phyloP scores from a whole-genome alignment of 441 rosid species.

The Cnidoscolus chayamansa region DNA sequence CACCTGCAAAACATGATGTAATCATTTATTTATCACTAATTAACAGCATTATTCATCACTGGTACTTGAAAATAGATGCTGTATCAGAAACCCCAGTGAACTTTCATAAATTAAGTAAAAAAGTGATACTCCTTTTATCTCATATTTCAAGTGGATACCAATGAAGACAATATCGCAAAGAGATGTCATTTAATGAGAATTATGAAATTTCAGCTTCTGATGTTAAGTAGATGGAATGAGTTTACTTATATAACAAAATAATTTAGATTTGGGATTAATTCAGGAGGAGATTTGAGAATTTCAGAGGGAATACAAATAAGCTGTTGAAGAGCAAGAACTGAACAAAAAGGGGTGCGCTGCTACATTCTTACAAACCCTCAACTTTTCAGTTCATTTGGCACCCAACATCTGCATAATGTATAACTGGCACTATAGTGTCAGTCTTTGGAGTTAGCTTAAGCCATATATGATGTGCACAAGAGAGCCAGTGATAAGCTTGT shows the following conservation, averaged over 20 bases:
- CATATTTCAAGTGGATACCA: not conserved
- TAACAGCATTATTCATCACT: not conserved
- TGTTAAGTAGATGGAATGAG: not conserved
- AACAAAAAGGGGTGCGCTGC: too few species aligned
- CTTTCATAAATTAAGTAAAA: not conserved
- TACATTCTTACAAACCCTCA: not conserved
- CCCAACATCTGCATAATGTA: not conserved
- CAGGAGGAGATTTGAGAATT: too few species aligned
- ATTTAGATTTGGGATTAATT: too few species aligned
- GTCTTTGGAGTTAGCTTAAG: not conserved
- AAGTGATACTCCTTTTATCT: not conserved
- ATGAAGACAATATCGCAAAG: not conserved
- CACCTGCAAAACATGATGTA: constrained; percentile 51
- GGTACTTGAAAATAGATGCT: not conserved
- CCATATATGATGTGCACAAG: not conserved
- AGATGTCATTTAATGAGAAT: not conserved
- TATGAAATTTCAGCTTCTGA: not conserved
- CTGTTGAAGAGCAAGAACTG: too few species aligned
- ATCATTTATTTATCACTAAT: constrained; percentile 9
- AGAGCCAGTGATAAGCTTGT: not conserved
- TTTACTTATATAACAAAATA: not conserved
- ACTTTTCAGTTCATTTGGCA: not conserved
- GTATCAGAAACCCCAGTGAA: not conserved
- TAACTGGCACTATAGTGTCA: not conserved
- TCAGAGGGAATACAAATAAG: too few species aligned